Conservation (phyloP, 495 filamentous ascomycete species). For the Penicillium canescens region DNA sequence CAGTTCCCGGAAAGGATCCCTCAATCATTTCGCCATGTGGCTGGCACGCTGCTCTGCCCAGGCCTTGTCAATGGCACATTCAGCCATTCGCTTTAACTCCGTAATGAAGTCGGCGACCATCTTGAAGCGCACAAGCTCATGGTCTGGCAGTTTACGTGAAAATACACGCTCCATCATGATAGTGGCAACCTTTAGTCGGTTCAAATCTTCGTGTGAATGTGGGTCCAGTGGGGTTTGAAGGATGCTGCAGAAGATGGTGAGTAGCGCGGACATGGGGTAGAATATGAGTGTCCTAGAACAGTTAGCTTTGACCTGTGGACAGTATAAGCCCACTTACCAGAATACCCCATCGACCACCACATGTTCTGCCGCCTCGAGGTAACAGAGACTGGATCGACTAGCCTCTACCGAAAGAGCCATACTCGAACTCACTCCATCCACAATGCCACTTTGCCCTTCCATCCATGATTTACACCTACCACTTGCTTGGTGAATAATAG, state of each 20-base stretch:
- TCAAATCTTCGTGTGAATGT: constrained; percentile 45
- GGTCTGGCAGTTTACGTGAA: constrained; percentile 31
- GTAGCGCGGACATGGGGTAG: constrained; percentile 54
- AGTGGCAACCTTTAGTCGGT: constrained; percentile 38
- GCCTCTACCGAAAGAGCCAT: constrained; percentile 52
- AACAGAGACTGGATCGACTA: constrained; percentile 50
- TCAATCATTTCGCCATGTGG: constrained; percentile 1
- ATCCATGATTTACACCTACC: constrained; percentile 45
- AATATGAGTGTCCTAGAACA: constrained; percentile 44
- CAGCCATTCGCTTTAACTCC: constrained; percentile 45
- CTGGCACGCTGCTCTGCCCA: constrained; percentile 27
- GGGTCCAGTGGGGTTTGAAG: constrained; percentile 47
- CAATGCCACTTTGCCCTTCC: constrained; percentile 35
- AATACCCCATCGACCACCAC: constrained; percentile 46
- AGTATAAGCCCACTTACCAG: constrained; percentile 33
- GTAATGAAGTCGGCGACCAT: constrained; percentile 49
- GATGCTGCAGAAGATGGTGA: constrained; percentile 52
- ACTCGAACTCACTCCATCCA: constrained; percentile 49
- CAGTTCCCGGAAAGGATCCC: neutral
- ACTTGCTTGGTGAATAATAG: constrained; percentile 52
- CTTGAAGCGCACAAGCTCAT: constrained; percentile 47
- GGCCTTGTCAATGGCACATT: constrained; percentile 44
- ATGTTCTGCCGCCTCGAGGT: constrained; percentile 40
- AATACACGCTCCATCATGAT: constrained; percentile 46
- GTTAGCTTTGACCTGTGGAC: neutral